These are phyloP conservation scores for Avena atlantica DNA, from an alignment of 176 grass and related monocot genomes.

Conservation along the genomic window DNA sequence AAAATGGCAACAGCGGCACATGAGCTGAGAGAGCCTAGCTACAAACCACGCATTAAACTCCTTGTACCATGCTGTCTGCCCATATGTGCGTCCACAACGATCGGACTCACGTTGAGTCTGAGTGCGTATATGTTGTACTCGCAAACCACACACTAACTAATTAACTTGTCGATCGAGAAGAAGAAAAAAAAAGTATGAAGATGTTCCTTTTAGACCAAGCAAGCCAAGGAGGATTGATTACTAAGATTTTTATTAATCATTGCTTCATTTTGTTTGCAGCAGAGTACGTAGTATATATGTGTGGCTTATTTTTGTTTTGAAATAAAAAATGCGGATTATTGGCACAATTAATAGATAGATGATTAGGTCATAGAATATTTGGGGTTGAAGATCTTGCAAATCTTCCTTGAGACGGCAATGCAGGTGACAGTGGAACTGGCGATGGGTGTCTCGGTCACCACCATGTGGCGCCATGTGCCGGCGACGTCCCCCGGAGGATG, in stretches of 20 bases:
- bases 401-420: conserved; percentile 45
- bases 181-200: background rate
- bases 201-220: background rate
- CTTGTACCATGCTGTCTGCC: conserved; percentile 11
- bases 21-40: background rate
- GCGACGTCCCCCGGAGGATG: conserved; percentile 27
- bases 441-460: conserved; percentile 37
- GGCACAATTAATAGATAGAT: background rate
- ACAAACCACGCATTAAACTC: conserved; percentile 24
- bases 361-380: conserved; percentile 37
- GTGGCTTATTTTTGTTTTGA: background rate
- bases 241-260: background rate
- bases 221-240: background rate
- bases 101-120: background rate
- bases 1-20: conserved; percentile 25
- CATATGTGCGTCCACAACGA: background rate
- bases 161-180: background rate
- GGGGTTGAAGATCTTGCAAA: conserved; percentile 34
- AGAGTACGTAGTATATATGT: conserved; percentile 1
- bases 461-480: conserved; percentile 61
- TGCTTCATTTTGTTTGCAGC: conserved; percentile 19
- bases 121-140: background rate
- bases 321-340: background rate
- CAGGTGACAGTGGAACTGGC: conserved; percentile 25
- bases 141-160: background rate